These are phyloP conservation scores for Eucalyptus marginata DNA, from an alignment of 345 rosid genomes.

Conservation along the genomic window DNA sequence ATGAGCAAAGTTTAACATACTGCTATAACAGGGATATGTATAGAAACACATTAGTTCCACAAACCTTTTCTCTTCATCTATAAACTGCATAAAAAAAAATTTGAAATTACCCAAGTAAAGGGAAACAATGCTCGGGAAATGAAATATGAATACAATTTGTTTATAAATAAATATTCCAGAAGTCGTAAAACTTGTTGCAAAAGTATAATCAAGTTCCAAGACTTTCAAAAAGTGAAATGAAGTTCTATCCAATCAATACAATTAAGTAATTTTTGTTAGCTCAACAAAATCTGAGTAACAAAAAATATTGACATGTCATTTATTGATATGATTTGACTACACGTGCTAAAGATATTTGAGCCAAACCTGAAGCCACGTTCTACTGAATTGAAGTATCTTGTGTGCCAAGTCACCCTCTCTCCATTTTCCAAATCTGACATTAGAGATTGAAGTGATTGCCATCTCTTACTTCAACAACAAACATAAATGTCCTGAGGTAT, in stretches of 20 bases:
- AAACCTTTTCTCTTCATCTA: background rate
- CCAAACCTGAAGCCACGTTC: background rate
- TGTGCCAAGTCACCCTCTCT: background rate
- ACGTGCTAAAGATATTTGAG: background rate
- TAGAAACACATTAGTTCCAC: background rate
- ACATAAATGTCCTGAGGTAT: background rate
- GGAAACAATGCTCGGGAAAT: too few species aligned
- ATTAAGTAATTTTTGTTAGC: background rate
- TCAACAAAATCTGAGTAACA: background rate
- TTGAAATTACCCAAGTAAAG: too few species aligned
- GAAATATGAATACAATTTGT: background rate
- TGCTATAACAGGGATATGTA: background rate
- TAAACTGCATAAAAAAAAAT: too few species aligned
- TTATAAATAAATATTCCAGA: background rate
- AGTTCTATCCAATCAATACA: background rate
- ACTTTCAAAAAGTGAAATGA: too few species aligned
- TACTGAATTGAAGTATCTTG: background rate
- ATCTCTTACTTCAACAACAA: too few species aligned
- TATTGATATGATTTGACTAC: background rate
- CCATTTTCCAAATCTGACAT: background rate
- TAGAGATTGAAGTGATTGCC: background rate
- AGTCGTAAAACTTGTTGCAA: accelerated
- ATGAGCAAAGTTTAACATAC: background rate
- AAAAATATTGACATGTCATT: background rate
- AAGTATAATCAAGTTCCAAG: background rate